Evolutionary conservation across 202 grass and related monocot genomes (phyloP).

Genomic region (Saccharum hybrid): DNA sequence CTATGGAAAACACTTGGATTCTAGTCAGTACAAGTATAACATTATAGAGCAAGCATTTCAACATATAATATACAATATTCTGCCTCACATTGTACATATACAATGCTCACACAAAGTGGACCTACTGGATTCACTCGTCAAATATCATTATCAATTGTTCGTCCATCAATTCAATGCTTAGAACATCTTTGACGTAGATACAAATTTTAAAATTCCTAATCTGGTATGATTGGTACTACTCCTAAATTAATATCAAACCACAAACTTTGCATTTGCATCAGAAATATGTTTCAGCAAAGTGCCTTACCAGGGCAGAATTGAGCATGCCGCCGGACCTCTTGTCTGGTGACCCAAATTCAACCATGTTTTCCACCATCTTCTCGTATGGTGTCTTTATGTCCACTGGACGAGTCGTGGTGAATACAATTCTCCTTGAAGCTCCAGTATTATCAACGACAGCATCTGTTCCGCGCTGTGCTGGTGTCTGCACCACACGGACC

Average conservation of each 20-base stretch:
- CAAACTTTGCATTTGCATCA: constrained; percentile 3
- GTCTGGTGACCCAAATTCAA: constrained; percentile 95
- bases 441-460: constrained; percentile 44
- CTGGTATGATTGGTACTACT: neutral
- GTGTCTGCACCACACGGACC: constrained; percentile 33
- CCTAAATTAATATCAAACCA: constrained; percentile 1
- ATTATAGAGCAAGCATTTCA: neutral
- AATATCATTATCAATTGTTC: neutral
- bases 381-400: constrained; percentile 98
- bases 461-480: constrained; percentile 39
- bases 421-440: constrained; percentile 71
- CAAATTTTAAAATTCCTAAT: neutral
- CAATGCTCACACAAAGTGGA: neutral
- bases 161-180: constrained; percentile 1
- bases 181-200: neutral
- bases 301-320: constrained; percentile 88
- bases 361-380: constrained; percentile 96
- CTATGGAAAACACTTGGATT: neutral
- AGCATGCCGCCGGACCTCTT: constrained; percentile 85
- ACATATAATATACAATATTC: neutral
- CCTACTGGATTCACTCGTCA: neutral
- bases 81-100: neutral
- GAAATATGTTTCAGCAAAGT: constrained; percentile 7
- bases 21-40: constrained; percentile 22
- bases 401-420: constrained; percentile 77